phyloP scores from a whole-genome alignment of 768 basidiomycete genomes.

The Trametes cubensis region DNA sequence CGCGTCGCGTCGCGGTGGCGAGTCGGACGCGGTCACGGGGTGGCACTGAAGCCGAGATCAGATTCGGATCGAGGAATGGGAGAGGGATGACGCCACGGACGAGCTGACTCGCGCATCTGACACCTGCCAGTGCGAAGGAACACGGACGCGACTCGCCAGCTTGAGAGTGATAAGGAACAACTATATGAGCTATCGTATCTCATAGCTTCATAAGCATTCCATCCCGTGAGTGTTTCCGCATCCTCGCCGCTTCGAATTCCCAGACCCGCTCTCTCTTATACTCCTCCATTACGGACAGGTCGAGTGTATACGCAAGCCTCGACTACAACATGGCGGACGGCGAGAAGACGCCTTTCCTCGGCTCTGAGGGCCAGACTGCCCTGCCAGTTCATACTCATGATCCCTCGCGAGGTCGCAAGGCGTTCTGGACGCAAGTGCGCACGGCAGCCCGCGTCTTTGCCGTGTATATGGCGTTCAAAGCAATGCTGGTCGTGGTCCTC shows the following conservation, averaged over 20 bases:
- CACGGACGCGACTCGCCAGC: too few species aligned
- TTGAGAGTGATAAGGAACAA: too few species aligned
- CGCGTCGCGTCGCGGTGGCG: too few species aligned
- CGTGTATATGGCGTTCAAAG: background rate
- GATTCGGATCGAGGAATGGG: too few species aligned
- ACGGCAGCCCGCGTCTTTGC: background rate
- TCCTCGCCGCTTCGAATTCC: too few species aligned
- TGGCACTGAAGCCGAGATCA: too few species aligned
- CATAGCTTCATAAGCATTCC: background rate
- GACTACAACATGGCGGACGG: conserved; percentile 8
- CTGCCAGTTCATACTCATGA: background rate
- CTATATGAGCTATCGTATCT: too few species aligned
- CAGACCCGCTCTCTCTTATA: background rate
- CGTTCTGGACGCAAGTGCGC: background rate
- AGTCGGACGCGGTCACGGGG: too few species aligned
- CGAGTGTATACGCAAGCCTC: background rate
- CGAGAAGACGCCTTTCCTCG: conserved; percentile 13
- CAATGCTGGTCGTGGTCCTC: background rate
- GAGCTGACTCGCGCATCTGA: background rate
- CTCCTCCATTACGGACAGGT: background rate
- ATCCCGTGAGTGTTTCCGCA: background rate
- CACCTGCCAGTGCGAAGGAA: background rate
- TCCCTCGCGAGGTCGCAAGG: too few species aligned
- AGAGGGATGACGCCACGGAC: too few species aligned
- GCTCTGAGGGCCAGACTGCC: conserved; percentile 4